Evolutionary conservation across 208 protist genomes (phyloP).

Genomic region (Acanthamoeba royreba): DNA sequence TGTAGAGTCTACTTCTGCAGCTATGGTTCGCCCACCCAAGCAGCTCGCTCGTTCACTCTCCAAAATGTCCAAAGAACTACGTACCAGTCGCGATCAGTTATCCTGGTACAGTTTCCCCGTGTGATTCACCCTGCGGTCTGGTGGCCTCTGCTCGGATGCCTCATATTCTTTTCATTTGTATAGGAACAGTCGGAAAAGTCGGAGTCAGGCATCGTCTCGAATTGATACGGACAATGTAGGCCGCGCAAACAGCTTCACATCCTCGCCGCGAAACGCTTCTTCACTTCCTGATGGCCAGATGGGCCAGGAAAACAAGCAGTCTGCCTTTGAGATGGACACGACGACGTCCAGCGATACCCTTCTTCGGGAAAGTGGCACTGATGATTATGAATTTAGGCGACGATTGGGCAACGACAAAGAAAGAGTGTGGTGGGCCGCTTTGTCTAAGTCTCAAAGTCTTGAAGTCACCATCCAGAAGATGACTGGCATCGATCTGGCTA

Average conservation of each 20-base stretch:
- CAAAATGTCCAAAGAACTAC: not conserved
- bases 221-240: too few species aligned
- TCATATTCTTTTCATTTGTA: too few species aligned
- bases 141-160: not conserved
- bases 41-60: not conserved
- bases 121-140: not conserved
- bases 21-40: not conserved
- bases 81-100: not conserved
- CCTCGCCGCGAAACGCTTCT: not conserved
- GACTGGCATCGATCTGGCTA: not conserved
- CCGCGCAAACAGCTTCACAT: too few species aligned
- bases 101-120: not conserved
- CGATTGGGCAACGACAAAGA: not conserved
- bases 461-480: not conserved
- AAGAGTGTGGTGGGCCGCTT: not conserved
- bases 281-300: not conserved
- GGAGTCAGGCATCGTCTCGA: too few species aligned
- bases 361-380: not conserved
- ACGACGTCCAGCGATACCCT: too few species aligned
- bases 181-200: too few species aligned
- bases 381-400: not conserved
- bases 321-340: too few species aligned
- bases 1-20: too few species aligned
- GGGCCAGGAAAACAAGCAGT: not conserved
- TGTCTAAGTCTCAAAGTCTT: not conserved